Conservation (phyloP, 352 stramenopile species). For the Pythium pyrilobum region DNA sequence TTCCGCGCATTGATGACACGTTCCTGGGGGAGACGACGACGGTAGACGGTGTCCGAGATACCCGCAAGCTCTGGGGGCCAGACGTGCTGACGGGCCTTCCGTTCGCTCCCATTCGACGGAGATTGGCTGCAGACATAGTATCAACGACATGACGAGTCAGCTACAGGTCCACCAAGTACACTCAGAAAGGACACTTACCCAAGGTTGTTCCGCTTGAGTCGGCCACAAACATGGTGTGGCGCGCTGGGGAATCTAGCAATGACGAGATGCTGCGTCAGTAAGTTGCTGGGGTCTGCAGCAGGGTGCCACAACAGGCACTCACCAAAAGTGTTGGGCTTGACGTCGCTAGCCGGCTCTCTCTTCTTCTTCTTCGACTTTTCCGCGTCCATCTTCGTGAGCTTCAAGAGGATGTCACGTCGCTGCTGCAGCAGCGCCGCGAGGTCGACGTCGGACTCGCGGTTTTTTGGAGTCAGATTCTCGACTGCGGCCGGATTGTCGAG, state of each 20-base stretch:
- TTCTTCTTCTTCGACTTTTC: constrained; percentile 44
- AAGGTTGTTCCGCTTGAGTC: constrained; percentile 31
- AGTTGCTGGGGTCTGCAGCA: too few relatives aligned
- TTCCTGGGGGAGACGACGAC: constrained; percentile 45
- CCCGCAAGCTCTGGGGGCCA: constrained; percentile 38
- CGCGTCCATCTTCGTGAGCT: constrained; percentile 55
- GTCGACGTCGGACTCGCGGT: constrained; percentile 79
- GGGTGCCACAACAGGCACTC: constrained; percentile 17
- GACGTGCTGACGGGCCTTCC: constrained; percentile 13
- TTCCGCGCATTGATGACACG: constrained; percentile 30
- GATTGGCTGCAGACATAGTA: constrained; percentile 28
- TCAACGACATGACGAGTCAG: constrained; percentile 12
- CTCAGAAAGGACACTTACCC: too few relatives aligned
- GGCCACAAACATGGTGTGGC: constrained; percentile 43
- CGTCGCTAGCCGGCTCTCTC: constrained; percentile 20
- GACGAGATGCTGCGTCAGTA: not conserved
- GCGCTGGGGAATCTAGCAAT: constrained; percentile 23
- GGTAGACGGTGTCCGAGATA: constrained; percentile 40
- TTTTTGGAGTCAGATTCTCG: constrained; percentile 27
- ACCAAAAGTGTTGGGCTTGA: constrained; percentile 42
- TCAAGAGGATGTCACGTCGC: constrained; percentile 71
- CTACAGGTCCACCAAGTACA: not conserved
- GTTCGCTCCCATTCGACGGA: constrained; percentile 47
- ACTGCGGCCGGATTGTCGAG: constrained; percentile 71
- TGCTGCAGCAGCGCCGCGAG: constrained; percentile 65